A percentile compares a stretch with the other conserved stretches of the same genome.
Conservation (phyloP, 2,329 filamentous ascomycete genomes). For the Chaetomium sp. region DNA sequence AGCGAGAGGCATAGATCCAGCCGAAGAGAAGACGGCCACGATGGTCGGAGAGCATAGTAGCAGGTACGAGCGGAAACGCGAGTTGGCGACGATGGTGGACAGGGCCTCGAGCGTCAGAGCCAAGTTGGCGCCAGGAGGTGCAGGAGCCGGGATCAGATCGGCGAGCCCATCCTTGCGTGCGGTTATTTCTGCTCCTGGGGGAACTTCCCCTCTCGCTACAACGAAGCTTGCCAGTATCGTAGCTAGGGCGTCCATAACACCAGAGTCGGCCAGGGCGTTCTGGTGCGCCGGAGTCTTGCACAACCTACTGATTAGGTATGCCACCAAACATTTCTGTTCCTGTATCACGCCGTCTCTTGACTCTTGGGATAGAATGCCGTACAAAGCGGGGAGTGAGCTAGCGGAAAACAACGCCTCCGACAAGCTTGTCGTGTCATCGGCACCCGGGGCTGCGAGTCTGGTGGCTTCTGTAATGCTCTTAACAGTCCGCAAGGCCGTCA, state of each 20-base stretch:
- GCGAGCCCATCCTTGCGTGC: constrained; percentile 57
- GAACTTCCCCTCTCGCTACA: constrained; percentile 67
- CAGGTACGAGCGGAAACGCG: constrained; percentile 74
- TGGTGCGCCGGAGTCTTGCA: constrained; percentile 73
- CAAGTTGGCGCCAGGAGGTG: constrained; percentile 61
- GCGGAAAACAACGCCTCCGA: constrained; percentile 67
- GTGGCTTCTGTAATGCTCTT: constrained; percentile 70
- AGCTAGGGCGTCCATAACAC: constrained; percentile 77
- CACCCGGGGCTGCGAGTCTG: constrained; percentile 53
- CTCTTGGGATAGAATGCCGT: constrained; percentile 64
- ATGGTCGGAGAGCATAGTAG: constrained; percentile 70
- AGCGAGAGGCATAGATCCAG: constrained; percentile 53
- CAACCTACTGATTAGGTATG: constrained; percentile 57
- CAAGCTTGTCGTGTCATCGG: constrained; percentile 50
- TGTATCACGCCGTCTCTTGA: constrained; percentile 56
- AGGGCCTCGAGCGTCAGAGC: constrained; percentile 76
- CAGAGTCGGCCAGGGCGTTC: constrained; percentile 68
- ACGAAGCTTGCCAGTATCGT: constrained; percentile 72
- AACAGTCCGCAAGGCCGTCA: constrained; percentile 74
- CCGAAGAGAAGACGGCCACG: constrained; percentile 66
- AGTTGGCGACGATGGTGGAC: constrained; percentile 74
- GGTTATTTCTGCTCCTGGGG: constrained; percentile 62
- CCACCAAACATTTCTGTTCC: constrained; percentile 63
- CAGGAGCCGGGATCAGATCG: constrained; percentile 62
- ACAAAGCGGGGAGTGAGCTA: constrained; percentile 63